A percentile compares a stretch with the other conserved stretches of the same genome.
Evolutionary conservation across 176 grass and related monocot genomes (phyloP).

Genomic region (Bonia amplexicaulis): DNA sequence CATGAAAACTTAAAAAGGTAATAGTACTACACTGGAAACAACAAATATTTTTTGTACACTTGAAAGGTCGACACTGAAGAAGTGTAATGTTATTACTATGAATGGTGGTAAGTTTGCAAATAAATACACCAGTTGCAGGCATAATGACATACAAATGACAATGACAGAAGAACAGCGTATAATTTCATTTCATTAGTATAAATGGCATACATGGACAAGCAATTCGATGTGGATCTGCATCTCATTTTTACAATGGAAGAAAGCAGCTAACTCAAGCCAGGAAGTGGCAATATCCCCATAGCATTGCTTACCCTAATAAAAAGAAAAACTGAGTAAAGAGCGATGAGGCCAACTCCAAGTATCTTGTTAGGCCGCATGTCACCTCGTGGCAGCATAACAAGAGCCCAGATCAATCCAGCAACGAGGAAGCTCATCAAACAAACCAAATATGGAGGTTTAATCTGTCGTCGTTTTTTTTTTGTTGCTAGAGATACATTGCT

Average conservation of each 20-base stretch:
- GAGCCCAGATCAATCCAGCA: slow-evolving; percentile 73
- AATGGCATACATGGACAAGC: slow-evolving; percentile 4
- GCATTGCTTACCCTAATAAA: slow-evolving; percentile 72
- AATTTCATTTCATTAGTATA: slow-evolving; percentile 26
- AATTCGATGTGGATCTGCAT: not conserved
- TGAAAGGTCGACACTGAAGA: not conserved
- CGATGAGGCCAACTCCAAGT: slow-evolving; percentile 76
- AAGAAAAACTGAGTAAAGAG: slow-evolving; percentile 79
- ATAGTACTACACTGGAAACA: not conserved
- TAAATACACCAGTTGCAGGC: not conserved
- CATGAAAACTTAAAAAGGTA: not conserved
- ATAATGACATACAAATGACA: not conserved
- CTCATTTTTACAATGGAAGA: slow-evolving; percentile 17
- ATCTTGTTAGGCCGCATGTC: slow-evolving; percentile 84
- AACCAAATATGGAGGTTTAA: too few relatives aligned
- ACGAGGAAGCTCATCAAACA: slow-evolving; percentile 89
- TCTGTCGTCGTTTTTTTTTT: too few relatives aligned
- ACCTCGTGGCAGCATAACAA: slow-evolving; percentile 57
- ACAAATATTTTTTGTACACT: not conserved
- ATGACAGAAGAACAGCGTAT: not conserved
- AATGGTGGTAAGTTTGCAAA: not conserved
- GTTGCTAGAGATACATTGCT: too few relatives aligned
- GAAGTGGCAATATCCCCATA: slow-evolving; percentile 59
- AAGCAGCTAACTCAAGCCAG: slow-evolving; percentile 56
- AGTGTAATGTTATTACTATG: not conserved